These are phyloP conservation scores for Metschnikowia gelsemii DNA, from an alignment of 805 yeast species.

Conservation along the genomic window DNA sequence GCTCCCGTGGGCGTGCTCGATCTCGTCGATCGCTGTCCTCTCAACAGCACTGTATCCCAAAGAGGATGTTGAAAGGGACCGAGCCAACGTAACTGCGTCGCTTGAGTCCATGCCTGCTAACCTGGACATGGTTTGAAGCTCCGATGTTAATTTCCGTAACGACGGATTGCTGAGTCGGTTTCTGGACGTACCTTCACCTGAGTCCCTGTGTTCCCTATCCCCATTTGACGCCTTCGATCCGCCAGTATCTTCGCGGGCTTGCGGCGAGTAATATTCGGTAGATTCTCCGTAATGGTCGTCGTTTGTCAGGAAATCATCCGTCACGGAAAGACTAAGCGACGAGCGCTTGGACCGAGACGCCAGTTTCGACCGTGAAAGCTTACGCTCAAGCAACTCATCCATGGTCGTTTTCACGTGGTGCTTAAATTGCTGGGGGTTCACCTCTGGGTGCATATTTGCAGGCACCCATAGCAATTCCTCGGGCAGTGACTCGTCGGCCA, in stretches of 20 bases:
- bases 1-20: conserved; percentile 25
- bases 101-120: conserved; percentile 75
- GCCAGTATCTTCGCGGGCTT: no score
- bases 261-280: no score
- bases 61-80: conserved; percentile 72
- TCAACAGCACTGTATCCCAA: conserved; percentile 57
- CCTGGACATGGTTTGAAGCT: conserved; percentile 69
- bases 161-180: conserved; percentile 52
- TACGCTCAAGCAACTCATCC: conserved; percentile 47
- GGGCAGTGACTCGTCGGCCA: conserved; percentile 6
- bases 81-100: conserved; percentile 80
- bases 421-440: conserved; percentile 86
- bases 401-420: conserved; percentile 63
- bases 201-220: not conserved
- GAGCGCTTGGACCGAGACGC: conserved; percentile 19
- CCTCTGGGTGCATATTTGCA: conserved; percentile 87
- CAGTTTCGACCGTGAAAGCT: conserved; percentile 19
- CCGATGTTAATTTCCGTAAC: conserved; percentile 67
- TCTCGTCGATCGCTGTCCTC: conserved; percentile 40
- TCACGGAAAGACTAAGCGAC: conserved; percentile 18
- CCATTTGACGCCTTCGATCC: not conserved
- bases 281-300: not conserved
- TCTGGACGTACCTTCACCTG: not conserved
- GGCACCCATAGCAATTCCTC: conserved; percentile 85
- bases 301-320: conserved; percentile 11